These are phyloP conservation scores for Citrullus amarus DNA, from an alignment of 306 rosid species.

Conservation along the genomic window DNA sequence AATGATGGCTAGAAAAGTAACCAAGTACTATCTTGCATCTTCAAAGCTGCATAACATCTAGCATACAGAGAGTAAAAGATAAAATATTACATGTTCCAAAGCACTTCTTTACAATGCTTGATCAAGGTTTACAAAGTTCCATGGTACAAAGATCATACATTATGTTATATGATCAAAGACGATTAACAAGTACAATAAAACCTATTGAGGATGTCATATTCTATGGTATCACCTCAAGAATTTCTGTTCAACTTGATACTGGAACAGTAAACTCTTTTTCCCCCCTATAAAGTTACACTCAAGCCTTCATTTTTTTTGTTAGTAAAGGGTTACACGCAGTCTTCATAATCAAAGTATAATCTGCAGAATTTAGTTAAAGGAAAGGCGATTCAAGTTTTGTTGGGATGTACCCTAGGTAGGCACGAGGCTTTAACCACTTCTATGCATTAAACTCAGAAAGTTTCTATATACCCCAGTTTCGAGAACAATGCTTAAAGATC, in stretches of 20 bases:
- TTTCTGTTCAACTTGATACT: not conserved
- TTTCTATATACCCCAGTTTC: not conserved
- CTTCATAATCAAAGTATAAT: not conserved
- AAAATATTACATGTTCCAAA: not conserved
- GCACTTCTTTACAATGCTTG: not conserved
- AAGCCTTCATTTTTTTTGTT: no score
- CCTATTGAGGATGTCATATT: not conserved
- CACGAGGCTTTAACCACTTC: not conserved
- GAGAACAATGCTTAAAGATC: not conserved
- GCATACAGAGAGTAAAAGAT: not conserved
- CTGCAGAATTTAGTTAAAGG: not conserved
- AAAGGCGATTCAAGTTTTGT: not conserved
- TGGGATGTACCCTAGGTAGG: not conserved
- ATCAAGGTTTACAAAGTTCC: not conserved
- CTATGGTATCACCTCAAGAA: not conserved
- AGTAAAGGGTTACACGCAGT: not conserved
- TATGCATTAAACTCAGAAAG: not conserved
- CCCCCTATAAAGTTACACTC: not conserved
- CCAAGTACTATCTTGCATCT: not conserved
- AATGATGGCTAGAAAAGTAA: not conserved
- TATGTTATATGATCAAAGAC: not conserved
- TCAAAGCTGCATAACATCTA: not conserved
- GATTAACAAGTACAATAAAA: not conserved
- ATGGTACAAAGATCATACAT: not conserved
- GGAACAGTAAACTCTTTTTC: not conserved